Conservation (phyloP, 2,329 filamentous ascomycete species). For the Rhexocercosporidium sp. region DNA sequence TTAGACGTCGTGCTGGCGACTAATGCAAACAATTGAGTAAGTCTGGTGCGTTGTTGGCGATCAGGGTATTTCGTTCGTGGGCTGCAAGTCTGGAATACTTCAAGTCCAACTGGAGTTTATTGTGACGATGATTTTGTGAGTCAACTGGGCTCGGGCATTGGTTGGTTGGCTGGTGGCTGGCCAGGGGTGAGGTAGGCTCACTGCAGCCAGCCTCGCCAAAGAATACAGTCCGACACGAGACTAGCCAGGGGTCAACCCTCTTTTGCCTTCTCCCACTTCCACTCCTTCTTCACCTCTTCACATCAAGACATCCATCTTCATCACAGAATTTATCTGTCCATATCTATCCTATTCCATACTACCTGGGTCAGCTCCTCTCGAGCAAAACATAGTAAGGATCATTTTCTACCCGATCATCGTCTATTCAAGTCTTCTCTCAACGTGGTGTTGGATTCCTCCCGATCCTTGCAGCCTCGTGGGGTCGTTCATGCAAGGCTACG, state of each 20-base stretch:
- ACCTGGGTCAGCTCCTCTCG: too few relatives aligned
- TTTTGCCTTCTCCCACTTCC: background rate
- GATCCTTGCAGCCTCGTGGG: slow-evolving; percentile 3
- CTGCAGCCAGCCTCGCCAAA: slow-evolving; percentile 9
- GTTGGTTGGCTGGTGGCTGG: background rate
- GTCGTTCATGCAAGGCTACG: slow-evolving; percentile 6
- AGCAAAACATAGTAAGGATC: background rate
- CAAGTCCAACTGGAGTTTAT: background rate
- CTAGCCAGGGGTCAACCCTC: background rate
- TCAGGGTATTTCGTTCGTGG: background rate
- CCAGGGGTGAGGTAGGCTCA: background rate
- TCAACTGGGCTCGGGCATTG: background rate
- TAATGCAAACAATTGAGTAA: slow-evolving; percentile 28
- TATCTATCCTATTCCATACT: background rate
- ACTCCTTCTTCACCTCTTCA: background rate
- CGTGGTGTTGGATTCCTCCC: background rate
- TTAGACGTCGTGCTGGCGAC: slow-evolving; percentile 51
- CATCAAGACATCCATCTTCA: background rate
- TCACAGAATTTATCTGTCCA: background rate
- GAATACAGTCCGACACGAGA: too few relatives aligned
- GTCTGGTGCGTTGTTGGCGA: slow-evolving; percentile 12
- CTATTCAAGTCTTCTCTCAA: background rate
- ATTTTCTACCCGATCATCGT: background rate
- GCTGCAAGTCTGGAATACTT: background rate
- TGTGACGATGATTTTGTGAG: slow-evolving; percentile 2